Conservation (phyloP, 2,329 filamentous ascomycete genomes). For the Neocatenulostroma microsporum region DNA sequence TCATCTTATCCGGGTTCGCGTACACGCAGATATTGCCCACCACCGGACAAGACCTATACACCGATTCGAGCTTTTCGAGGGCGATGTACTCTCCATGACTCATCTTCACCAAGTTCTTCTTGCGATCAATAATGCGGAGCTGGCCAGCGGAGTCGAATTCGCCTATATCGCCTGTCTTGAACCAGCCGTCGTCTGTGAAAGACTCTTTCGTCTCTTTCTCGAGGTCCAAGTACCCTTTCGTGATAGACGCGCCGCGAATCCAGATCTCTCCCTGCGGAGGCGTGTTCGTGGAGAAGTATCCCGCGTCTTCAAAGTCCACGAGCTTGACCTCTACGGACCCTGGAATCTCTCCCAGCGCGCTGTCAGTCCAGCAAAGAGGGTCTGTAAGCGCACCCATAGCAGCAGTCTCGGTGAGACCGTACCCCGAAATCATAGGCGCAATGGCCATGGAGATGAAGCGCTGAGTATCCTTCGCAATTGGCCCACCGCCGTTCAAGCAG, state of each 20-base stretch:
- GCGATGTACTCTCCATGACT: slow-evolving; percentile 94
- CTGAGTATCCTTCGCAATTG: slow-evolving; percentile 78
- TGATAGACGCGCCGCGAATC: slow-evolving; percentile 70
- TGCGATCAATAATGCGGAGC: slow-evolving; percentile 81
- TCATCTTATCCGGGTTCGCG: slow-evolving; percentile 64
- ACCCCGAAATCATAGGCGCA: slow-evolving; percentile 88
- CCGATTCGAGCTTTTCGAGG: slow-evolving; percentile 85
- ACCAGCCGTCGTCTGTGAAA: slow-evolving; percentile 82
- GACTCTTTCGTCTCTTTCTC: slow-evolving; percentile 72
- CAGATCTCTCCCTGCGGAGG: slow-evolving; percentile 89
- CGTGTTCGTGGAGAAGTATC: slow-evolving; percentile 65
- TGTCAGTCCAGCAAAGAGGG: slow-evolving; percentile 73
- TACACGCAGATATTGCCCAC: slow-evolving; percentile 85
- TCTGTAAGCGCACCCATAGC: slow-evolving; percentile 70
- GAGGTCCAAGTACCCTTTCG: slow-evolving; percentile 74
- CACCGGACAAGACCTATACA: slow-evolving; percentile 72
- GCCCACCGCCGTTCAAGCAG: slow-evolving; percentile 89
- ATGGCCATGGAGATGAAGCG: slow-evolving; percentile 87
- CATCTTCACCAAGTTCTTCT: slow-evolving; percentile 98
- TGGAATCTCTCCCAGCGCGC: slow-evolving; percentile 69
- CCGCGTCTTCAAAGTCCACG: slow-evolving; percentile 81
- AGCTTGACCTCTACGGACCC: slow-evolving; percentile 80
- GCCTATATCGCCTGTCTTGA: slow-evolving; percentile 93
- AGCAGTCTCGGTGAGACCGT: slow-evolving; percentile 86
- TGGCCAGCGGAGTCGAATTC: slow-evolving; percentile 77